phyloP scores from a whole-genome alignment of 495 filamentous ascomycete genomes.

The Xylaria bambusicola region DNA sequence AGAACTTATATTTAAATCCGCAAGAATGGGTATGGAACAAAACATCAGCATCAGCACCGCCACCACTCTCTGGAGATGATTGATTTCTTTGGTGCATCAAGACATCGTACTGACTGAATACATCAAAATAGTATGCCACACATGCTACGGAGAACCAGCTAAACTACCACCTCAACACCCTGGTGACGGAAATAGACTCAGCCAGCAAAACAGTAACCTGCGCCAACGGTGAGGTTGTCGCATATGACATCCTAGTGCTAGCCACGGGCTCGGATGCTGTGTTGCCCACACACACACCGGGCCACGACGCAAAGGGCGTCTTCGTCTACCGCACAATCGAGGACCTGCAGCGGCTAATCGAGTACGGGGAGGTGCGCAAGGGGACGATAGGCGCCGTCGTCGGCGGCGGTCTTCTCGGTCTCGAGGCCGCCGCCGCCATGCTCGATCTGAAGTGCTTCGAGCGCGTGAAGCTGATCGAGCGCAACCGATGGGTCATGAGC shows the following conservation, averaged over 20 bases:
- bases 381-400: slow-evolving; percentile 78
- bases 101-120: too few species aligned
- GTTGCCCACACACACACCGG: slow-evolving; percentile 77
- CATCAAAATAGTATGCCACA: slow-evolving; percentile 21
- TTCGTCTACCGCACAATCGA: slow-evolving; percentile 95
- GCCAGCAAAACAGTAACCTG: slow-evolving; percentile 67
- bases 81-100: too few species aligned
- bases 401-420: slow-evolving; percentile 85
- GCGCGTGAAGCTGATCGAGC: slow-evolving; percentile 81
- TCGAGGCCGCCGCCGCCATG: slow-evolving; percentile 96
- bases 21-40: slow-evolving; percentile 76
- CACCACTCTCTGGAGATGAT: too few species aligned
- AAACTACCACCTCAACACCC: slow-evolving; percentile 81
- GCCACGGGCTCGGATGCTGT: slow-evolving; percentile 92
- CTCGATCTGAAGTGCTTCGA: slow-evolving; percentile 80
- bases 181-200: slow-evolving; percentile 70
- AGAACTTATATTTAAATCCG: slow-evolving; percentile 88
- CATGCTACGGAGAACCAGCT: slow-evolving; percentile 63
- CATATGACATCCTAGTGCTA: slow-evolving; percentile 86
- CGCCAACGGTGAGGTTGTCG: slow-evolving; percentile 67
- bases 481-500: slow-evolving; percentile 86
- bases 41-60: too few species aligned
- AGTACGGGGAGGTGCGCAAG: slow-evolving; percentile 64
- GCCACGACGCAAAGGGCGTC: slow-evolving; percentile 81
- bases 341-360: slow-evolving; percentile 80